Evolutionary conservation across 2,329 filamentous ascomycete species (phyloP).

Genomic region (Trichophyton rubrum): DNA sequence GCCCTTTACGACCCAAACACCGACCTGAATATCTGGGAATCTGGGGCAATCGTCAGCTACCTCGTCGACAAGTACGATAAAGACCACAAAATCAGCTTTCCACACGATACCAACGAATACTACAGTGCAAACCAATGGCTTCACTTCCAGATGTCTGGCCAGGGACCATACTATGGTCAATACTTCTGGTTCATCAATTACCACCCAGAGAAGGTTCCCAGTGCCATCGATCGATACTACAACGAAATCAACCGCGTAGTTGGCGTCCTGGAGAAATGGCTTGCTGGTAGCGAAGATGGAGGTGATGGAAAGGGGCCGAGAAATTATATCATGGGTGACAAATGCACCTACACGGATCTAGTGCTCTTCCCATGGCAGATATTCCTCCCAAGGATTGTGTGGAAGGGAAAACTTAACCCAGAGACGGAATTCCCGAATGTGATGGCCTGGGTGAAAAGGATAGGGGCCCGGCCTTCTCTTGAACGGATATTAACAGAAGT

Average conservation of each 20-base stretch:
- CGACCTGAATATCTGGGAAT: slow-evolving; percentile 38
- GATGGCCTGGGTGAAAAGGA: slow-evolving; percentile 12
- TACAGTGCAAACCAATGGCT: slow-evolving; percentile 32
- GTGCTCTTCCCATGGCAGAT: slow-evolving; percentile 21
- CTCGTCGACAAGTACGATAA: slow-evolving; percentile 35
- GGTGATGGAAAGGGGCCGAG: slow-evolving; percentile 14
- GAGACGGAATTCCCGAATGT: slow-evolving; percentile 14
- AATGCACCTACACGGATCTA: slow-evolving; percentile 32
- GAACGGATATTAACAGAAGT: not conserved
- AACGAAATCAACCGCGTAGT: slow-evolving; percentile 38
- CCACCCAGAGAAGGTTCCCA: slow-evolving; percentile 34
- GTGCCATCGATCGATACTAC: slow-evolving; percentile 36
- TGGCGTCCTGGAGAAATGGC: slow-evolving; percentile 33
- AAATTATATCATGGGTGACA: slow-evolving; percentile 34
- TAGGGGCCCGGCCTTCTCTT: slow-evolving; percentile 11
- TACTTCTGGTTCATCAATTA: slow-evolving; percentile 26
- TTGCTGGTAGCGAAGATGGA: slow-evolving; percentile 15
- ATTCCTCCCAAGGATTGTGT: not conserved
- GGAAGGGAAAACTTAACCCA: slow-evolving; percentile 1
- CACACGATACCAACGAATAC: slow-evolving; percentile 23
- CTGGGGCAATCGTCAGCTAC: slow-evolving; percentile 39
- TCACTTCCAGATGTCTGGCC: slow-evolving; percentile 30
- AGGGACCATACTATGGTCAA: slow-evolving; percentile 33
- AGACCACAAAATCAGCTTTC: slow-evolving; percentile 31
- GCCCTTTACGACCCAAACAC: slow-evolving; percentile 37